Conservation (phyloP, 306 rosid genomes). For the Datisca glomerata region DNA sequence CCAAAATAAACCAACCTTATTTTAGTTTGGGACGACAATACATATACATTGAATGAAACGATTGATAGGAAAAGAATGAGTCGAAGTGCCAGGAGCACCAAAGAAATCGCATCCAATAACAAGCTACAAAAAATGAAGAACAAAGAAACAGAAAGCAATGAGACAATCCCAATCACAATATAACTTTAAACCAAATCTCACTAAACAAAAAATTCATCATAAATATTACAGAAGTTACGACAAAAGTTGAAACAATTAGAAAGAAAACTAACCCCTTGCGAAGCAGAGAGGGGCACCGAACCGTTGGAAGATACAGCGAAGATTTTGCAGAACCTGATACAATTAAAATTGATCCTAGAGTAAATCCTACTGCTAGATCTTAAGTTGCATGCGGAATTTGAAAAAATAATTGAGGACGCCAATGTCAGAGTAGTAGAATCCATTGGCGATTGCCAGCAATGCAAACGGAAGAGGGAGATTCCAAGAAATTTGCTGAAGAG, state of each 20-base stretch:
- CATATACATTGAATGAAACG: no score
- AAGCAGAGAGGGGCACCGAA: conserved; percentile 30
- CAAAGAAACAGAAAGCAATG: no score
- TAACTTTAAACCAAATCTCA: not conserved
- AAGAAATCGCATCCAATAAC: no score
- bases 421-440: conserved; percentile 33
- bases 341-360: conserved; percentile 16
- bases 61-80: no score
- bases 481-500: no score
- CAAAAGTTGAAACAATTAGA: not conserved
- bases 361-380: conserved; percentile 2
- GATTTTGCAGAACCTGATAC: conserved; percentile 17
- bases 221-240: not conserved
- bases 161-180: not conserved
- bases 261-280: conserved; percentile 30
- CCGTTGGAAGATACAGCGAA: conserved; percentile 36
- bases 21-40: no score
- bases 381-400: conserved; percentile 16
- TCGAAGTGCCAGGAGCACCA: no score
- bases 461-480: no score
- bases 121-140: no score
- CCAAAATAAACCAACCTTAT: no score
- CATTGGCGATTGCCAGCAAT: conserved; percentile 22
- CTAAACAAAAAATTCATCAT: not conserved
- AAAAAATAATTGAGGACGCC: conserved; percentile 22